Base-by-base conservation (phyloP, 192 early-diverging fungal genomes). In the Rhizophagus sp. region DNA sequence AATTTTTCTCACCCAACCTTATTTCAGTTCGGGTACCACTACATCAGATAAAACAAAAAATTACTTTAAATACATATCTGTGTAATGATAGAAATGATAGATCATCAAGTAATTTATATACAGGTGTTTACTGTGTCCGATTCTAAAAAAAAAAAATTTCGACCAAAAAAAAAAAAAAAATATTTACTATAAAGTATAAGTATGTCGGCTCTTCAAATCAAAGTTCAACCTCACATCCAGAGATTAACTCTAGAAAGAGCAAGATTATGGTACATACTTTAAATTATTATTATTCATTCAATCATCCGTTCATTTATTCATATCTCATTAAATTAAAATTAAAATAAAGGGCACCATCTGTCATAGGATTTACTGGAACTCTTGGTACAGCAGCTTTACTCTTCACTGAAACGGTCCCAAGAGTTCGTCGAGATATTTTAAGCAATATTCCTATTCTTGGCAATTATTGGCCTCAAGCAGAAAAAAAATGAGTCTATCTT, bases 271-370 rank as follows among this genome's bases (percentile, higher is more conserved):
- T 72, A 72, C 12, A 13, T 47, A 57, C 5, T 57, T 57, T 7
- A 41, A 41, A 41, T 41, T 41, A 41, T 7, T 41, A 41, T 41
- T 41, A 41, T 41, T 41, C 36, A 36, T 36, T 36, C 36, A n/a
- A n/a, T n/a, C n/a, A 36, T 36, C 6, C 36, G 36, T 36, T 36
- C 36, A 36, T 36, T 36, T 5, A 36, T 36, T 36, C 1, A 36
- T 36, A 4, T 36, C 34, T 36, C 5, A n/a, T 41, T 22, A 22
- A 30, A 70, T 70, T 41, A 41, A 41, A 41, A 41, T 7, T 41
- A 41, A 41, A 41, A 41, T 41, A n/a, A 72, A 72, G 70, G 70
- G 36, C 70, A 39, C 70, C 70, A 41, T 39, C 70, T 2, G 70
- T 12, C 36, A 11, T 72, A 12, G 33, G 12, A n/a, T 72, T 72